A percentile compares a stretch with the other conserved stretches of the same genome.
Conservation (phyloP, 768 basidiomycete species). For the Agrocybe chaxingu region DNA sequence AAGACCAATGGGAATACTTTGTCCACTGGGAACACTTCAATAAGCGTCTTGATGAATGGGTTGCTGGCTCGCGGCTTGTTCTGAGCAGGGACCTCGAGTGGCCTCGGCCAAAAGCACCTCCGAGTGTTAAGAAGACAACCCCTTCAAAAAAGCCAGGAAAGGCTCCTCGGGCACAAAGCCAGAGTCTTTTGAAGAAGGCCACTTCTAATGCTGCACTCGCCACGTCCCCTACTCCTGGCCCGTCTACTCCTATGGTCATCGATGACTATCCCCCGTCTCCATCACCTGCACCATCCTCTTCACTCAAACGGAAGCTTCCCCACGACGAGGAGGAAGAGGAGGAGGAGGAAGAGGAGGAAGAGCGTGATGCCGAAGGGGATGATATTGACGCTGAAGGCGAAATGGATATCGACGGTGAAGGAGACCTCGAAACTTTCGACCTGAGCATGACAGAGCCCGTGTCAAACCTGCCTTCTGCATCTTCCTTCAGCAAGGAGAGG, state of each 20-base stretch:
- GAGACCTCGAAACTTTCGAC: constrained; percentile 69
- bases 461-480: constrained; percentile 47
- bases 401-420: constrained; percentile 74
- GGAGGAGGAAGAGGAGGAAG: constrained; percentile 46
- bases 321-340: constrained; percentile 67
- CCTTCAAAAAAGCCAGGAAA: constrained; percentile 59
- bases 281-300: constrained; percentile 48
- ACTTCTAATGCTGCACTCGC: constrained; percentile 62
- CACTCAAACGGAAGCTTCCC: constrained; percentile 66
- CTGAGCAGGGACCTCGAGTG: constrained; percentile 87
- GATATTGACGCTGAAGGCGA: constrained; percentile 68
- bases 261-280: constrained; percentile 46
- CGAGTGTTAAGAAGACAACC: constrained; percentile 52
- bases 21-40: constrained; percentile 99
- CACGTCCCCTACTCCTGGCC: constrained; percentile 57
- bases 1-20: constrained; percentile 90
- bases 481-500: constrained; percentile 91
- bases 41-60: constrained; percentile 98
- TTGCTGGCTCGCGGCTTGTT: constrained; percentile 82
- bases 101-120: constrained; percentile 79
- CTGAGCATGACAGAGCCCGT: constrained; percentile 50
- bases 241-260: constrained; percentile 47
- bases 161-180: constrained; percentile 44
- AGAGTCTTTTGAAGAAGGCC: constrained; percentile 64
- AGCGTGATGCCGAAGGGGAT: constrained; percentile 55